A percentile compares a stretch with the other conserved stretches of the same genome.
Conservation (phyloP, 495 filamentous ascomycete species). For the Penicillium daleae region DNA sequence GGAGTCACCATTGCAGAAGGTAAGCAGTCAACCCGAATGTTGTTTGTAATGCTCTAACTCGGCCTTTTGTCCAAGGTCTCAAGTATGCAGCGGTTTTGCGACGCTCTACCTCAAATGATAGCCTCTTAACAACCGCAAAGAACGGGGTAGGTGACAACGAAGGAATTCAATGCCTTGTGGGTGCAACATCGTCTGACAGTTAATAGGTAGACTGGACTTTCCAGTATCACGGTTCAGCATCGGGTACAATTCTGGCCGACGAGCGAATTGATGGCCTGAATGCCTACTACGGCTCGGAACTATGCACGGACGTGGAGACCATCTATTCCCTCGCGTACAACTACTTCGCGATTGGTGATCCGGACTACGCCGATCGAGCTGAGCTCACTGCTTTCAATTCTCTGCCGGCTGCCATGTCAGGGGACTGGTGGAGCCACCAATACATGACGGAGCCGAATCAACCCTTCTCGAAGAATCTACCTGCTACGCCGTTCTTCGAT, state of each 20-base stretch:
- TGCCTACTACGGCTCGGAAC: neutral
- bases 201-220: neutral
- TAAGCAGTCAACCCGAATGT: neutral
- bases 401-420: neutral
- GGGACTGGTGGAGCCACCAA: neutral
- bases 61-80: neutral
- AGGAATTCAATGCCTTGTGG: too few species aligned
- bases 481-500: neutral
- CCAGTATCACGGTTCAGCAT: neutral
- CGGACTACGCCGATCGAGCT: neutral
- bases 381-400: neutral
- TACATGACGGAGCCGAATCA: neutral
- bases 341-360: neutral
- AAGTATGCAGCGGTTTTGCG: neutral
- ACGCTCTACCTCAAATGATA: neutral
- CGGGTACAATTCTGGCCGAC: neutral
- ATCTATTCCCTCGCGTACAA: neutral
- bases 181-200: neutral
- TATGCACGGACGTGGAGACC: neutral
- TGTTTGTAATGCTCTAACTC: neutral
- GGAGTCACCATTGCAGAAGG: neutral
- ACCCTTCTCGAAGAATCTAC: neutral
- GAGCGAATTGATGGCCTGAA: neutral
- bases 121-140: neutral
- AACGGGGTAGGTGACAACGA: neutral